Base-by-base conservation (phyloP, 2,329 filamentous ascomycete species). In the Stachybotrys echinatus region DNA sequence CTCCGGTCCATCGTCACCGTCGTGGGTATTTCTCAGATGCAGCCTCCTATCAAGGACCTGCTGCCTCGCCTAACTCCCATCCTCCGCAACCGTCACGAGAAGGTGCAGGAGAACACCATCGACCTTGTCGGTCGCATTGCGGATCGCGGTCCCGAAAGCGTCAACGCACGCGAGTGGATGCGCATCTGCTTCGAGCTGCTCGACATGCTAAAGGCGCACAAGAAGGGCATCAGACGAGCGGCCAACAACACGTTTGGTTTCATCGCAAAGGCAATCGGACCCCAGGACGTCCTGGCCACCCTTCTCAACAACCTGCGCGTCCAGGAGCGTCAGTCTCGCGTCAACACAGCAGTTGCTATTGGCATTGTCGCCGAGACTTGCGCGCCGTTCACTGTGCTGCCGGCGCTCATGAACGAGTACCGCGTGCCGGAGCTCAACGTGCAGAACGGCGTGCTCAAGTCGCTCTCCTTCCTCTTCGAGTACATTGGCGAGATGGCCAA, bases 401-500 rank as follows among this genome's bases (percentile, higher is more conserved):
- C 94, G 0, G 94, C 94, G 3, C 76, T 99, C 54, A 99, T 99
- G 95, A 99, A 99, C 73, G 94, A 99, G 69, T 99, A 99, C 70
- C 88, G 94, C 48, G 94, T 99, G 8, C 94, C 94, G 0, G 94
- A 99, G 71, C 85, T 99, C 58, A 99, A 99, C 66, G 94, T 99
- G 22, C 94, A 99, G 68, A 99, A 99, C 60, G 94, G 94, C 73
- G 94, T 99, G 31, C 84, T 99, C 65, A 99, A 99, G 70, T 92
- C 92, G 5, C 80, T 99, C 48, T 95, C 89, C 6, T 99, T 99
- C 79, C 79, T 99, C 53, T 99, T 97, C 65, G 94, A 99, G 66
- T 99, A 99, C 72, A 99, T 99, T 67, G 94, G 94, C 55, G 94
- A 99, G 71, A 97, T 99, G 94, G 90, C 91, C 55, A 99, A 97